A percentile compares a stretch with the other conserved stretches of the same genome.
These are phyloP conservation scores for Castanea mollissima DNA, from an alignment of 306 rosid genomes.

Conservation along the genomic window DNA sequence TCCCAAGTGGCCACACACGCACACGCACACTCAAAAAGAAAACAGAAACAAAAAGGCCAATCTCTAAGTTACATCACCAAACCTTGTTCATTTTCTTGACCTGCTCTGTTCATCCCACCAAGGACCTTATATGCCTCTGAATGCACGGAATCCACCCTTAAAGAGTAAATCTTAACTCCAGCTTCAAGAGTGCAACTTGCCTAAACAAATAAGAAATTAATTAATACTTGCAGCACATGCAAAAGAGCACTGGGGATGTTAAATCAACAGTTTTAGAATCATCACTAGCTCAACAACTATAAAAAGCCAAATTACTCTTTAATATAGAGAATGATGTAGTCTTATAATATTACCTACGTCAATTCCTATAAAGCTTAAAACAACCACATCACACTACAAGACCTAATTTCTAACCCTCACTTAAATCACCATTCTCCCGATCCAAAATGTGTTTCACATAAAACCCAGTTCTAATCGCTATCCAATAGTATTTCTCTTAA, in stretches of 20 bases:
- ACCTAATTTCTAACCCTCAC: background rate
- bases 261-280: background rate
- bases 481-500: background rate
- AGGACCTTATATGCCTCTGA: constrained; percentile 97
- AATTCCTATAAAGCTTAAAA: background rate
- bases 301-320: background rate
- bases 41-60: background rate
- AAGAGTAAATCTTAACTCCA: constrained; percentile 85
- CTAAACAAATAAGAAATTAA: constrained; percentile 37
- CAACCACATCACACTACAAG: background rate
- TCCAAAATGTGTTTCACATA: background rate
- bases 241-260: background rate
- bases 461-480: background rate
- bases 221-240: background rate
- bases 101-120: constrained; percentile 96
- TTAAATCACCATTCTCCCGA: background rate
- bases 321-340: background rate
- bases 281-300: background rate
- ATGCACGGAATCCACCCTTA: constrained; percentile 93
- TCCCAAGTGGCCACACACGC: background rate
- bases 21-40: background rate
- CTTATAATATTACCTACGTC: background rate
- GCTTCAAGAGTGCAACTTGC: constrained; percentile 99
- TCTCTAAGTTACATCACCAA: constrained; percentile 15
- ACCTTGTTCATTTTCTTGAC: constrained; percentile 87